Conservation (phyloP, 495 filamentous ascomycete genomes). For the Podospora australis region DNA sequence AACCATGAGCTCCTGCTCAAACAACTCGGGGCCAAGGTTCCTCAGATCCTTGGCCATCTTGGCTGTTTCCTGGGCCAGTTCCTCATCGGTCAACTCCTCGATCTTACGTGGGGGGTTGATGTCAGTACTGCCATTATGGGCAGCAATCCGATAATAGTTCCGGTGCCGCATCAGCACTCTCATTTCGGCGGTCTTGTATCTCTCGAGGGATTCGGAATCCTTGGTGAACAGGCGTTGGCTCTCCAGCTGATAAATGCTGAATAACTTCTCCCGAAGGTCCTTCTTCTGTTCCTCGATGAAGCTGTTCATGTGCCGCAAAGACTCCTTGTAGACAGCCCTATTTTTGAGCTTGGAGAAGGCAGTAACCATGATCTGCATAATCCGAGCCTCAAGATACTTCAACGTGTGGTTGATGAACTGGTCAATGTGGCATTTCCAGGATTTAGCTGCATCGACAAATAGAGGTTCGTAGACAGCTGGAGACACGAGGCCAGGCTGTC, state of each 20-base stretch:
- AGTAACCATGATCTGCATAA: conserved; percentile 25
- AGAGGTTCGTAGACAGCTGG: conserved; percentile 35
- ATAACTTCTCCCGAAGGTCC: conserved; percentile 23
- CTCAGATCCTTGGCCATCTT: conserved; percentile 24
- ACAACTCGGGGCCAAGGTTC: conserved; percentile 39
- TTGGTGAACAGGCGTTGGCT: conserved; percentile 36
- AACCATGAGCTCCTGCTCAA: conserved; percentile 40
- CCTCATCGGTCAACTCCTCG: conserved; percentile 37
- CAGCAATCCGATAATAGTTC: conserved; percentile 26
- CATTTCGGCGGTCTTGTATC: conserved; percentile 31
- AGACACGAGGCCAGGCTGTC: conserved; percentile 39
- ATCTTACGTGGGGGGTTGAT: conserved; percentile 25
- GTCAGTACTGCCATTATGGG: conserved; percentile 13
- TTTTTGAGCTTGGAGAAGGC: conserved; percentile 33
- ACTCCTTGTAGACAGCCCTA: conserved; percentile 34
- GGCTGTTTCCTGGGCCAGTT: conserved; percentile 20
- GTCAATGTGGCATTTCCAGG: conserved; percentile 30
- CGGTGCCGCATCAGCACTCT: conserved; percentile 31
- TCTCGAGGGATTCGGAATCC: conserved; percentile 32
- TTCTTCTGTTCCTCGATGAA: conserved; percentile 28
- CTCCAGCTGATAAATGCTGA: conserved; percentile 32
- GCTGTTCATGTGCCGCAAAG: conserved; percentile 21
- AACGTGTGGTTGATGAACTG: conserved; percentile 33
- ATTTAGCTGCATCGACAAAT: conserved; percentile 28
- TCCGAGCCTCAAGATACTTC: conserved; percentile 23